phyloP scores from a whole-genome alignment of 2,329 filamentous ascomycete genomes.

The Hortaea werneckii region DNA sequence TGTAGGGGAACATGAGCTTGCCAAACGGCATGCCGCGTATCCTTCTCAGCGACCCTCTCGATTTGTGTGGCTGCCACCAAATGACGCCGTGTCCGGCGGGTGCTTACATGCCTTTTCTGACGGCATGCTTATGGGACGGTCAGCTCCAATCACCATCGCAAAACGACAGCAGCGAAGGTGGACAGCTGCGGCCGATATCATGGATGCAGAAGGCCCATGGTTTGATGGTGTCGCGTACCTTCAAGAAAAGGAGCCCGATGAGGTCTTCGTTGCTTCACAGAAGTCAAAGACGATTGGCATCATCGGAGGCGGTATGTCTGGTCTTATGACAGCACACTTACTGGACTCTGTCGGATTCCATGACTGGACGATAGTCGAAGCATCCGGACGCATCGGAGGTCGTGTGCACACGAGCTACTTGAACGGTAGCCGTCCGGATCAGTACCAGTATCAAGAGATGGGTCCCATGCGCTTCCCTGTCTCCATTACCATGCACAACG shows the following conservation, averaged over 20 bases:
- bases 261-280: slow-evolving; percentile 42
- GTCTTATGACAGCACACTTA: slow-evolving; percentile 47
- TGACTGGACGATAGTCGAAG: slow-evolving; percentile 54
- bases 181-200: slow-evolving; percentile 37
- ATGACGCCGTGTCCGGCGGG: not conserved
- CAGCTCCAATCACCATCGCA: slow-evolving; percentile 29
- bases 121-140: slow-evolving; percentile 32
- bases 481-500: slow-evolving; percentile 40
- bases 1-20: slow-evolving; percentile 24
- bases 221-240: slow-evolving; percentile 55
- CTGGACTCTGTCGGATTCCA: slow-evolving; percentile 46
- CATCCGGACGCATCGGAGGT: slow-evolving; percentile 50
- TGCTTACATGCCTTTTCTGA: not conserved
- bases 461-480: slow-evolving; percentile 57
- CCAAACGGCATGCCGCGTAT: slow-evolving; percentile 17
- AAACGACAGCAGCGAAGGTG: slow-evolving; percentile 27
- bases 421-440: slow-evolving; percentile 44
- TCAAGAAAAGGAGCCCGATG: slow-evolving; percentile 42
- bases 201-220: slow-evolving; percentile 50
- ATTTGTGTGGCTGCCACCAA: slow-evolving; percentile 39
- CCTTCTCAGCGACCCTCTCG: slow-evolving; percentile 30
- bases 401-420: slow-evolving; percentile 56
- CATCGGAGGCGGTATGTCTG: slow-evolving; percentile 55
- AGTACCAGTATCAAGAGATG: slow-evolving; percentile 60
- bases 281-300: slow-evolving; percentile 54